These are phyloP conservation scores for Cryptosporidium bovis DNA, from an alignment of 169 alveolate genomes.

Conservation along the genomic window DNA sequence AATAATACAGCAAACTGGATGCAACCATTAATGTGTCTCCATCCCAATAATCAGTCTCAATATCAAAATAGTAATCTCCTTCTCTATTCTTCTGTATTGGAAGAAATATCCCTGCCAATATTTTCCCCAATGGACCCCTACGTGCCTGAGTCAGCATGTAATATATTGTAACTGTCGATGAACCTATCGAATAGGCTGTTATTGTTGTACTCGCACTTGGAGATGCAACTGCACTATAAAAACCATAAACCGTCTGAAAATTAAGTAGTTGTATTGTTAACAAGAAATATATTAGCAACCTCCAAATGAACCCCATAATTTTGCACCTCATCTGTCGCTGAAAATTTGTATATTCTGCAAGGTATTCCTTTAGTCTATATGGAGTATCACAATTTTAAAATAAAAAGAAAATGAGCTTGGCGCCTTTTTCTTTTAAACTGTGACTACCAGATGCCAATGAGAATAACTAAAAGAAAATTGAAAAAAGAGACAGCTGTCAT, in stretches of 20 bases:
- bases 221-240: slow-evolving; percentile 73
- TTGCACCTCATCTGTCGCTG: no score
- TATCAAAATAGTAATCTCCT: slow-evolving; percentile 35
- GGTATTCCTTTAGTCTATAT: no score
- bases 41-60: slow-evolving; percentile 48
- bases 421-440: no score
- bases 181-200: slow-evolving; percentile 42
- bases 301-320: no score
- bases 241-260: not conserved
- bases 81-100: slow-evolving; percentile 37
- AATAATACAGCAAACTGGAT: slow-evolving; percentile 54
- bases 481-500: no score
- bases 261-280: not conserved
- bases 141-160: slow-evolving; percentile 61
- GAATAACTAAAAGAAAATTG: no score
- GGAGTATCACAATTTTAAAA: no score
- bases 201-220: slow-evolving; percentile 54
- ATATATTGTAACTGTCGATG: slow-evolving; percentile 31
- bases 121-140: slow-evolving; percentile 41
- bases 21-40: slow-evolving; percentile 62
- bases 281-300: no score
- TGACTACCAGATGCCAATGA: no score
- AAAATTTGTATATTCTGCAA: no score
- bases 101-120: slow-evolving; percentile 47
- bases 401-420: no score